Conservation (phyloP, 306 rosid genomes). For the Pterocarpus santalinus region DNA sequence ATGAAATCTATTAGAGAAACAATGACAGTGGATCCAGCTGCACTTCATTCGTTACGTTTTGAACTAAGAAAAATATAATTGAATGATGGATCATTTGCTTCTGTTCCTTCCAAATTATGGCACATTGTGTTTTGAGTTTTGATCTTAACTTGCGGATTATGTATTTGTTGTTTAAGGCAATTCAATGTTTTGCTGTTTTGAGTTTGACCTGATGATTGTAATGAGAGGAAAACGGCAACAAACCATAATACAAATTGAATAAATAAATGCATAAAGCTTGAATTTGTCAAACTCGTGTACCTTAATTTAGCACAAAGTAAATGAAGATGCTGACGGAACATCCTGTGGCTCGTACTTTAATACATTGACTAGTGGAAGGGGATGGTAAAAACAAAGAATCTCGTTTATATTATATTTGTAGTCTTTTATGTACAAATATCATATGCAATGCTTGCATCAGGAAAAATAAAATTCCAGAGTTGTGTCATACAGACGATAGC, state of each 20-base stretch:
- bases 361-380: slow-evolving; percentile 21
- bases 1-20: slow-evolving; percentile 1
- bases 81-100: background rate
- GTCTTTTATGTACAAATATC: background rate
- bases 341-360: background rate
- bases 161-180: background rate
- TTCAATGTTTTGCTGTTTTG: slow-evolving; percentile 6
- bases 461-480: too few species aligned
- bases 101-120: background rate
- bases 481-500: too few species aligned
- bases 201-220: slow-evolving; percentile 46
- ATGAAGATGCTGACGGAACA: slow-evolving; percentile 45
- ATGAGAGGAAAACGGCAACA: slow-evolving; percentile 32
- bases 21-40: background rate
- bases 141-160: slow-evolving; percentile 17
- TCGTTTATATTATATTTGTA: background rate
- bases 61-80: background rate
- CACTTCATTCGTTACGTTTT: background rate
- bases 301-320: slow-evolving; percentile 35
- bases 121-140: slow-evolving; percentile 5
- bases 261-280: slow-evolving; percentile 33
- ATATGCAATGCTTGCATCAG: background rate
- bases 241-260: background rate
- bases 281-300: slow-evolving; percentile 39
- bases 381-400: slow-evolving; percentile 37